These are phyloP conservation scores for Aspergillus persii DNA, from an alignment of 2,329 filamentous ascomycete genomes.

Conservation along the genomic window DNA sequence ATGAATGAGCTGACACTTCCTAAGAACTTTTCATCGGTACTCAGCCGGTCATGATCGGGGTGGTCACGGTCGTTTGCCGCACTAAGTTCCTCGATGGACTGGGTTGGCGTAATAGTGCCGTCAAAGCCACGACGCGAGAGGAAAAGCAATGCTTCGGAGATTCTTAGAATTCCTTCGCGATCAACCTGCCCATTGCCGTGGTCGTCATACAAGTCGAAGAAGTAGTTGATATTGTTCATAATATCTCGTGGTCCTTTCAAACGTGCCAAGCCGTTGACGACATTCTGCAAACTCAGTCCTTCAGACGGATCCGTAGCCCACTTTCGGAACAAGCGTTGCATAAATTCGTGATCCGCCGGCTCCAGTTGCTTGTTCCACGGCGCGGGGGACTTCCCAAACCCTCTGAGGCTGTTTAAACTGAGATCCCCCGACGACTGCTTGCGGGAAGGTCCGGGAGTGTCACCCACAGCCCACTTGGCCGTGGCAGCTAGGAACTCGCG, in stretches of 20 bases:
- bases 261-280: conserved; percentile 83
- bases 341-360: conserved; percentile 92
- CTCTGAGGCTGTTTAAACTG: conserved; percentile 56
- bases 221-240: conserved; percentile 96
- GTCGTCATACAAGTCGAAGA: conserved; percentile 96
- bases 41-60: conserved; percentile 49
- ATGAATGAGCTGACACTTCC: conserved; percentile 96
- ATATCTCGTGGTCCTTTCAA: conserved; percentile 94
- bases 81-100: conserved; percentile 56
- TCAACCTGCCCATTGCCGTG: conserved; percentile 88
- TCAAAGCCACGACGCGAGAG: conserved; percentile 85
- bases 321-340: conserved; percentile 78
- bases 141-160: conserved; percentile 91
- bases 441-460: conserved; percentile 65
- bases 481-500: conserved; percentile 88
- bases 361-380: conserved; percentile 61
- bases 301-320: conserved; percentile 81
- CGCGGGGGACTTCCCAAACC: conserved; percentile 47
- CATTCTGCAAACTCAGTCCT: conserved; percentile 82
- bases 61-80: conserved; percentile 33
- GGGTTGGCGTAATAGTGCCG: conserved; percentile 66
- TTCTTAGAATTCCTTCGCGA: conserved; percentile 88
- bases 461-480: conserved; percentile 88
- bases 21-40: conserved; percentile 80
- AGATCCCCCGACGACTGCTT: conserved; percentile 51